These are phyloP conservation scores for Cytospora chrysosperma DNA, from an alignment of 2,329 filamentous ascomycete genomes.

Conservation along the genomic window DNA sequence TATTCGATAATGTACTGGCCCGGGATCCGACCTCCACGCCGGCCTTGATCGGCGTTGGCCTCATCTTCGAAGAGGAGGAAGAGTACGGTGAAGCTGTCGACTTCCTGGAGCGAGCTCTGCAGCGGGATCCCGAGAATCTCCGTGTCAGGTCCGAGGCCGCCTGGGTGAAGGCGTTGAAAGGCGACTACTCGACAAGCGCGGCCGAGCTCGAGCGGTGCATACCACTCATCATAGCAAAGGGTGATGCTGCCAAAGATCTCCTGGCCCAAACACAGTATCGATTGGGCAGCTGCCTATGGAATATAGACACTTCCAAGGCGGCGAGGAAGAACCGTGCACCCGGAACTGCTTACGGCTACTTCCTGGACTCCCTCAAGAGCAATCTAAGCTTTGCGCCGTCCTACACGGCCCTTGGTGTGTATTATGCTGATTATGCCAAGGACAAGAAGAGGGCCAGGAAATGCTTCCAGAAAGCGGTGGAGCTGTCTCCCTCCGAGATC, in stretches of 20 bases:
- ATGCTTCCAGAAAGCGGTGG: constrained; percentile 95
- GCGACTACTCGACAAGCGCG: constrained; percentile 68
- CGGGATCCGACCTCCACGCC: constrained; percentile 74
- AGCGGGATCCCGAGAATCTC: constrained; percentile 71
- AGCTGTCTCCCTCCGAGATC: constrained; percentile 84
- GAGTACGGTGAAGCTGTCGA: constrained; percentile 79
- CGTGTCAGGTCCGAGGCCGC: constrained; percentile 83
- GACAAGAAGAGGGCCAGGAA: constrained; percentile 84
- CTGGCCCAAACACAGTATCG: constrained; percentile 84
- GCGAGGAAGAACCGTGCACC: constrained; percentile 70
- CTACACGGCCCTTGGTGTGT: constrained; percentile 87
- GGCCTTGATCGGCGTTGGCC: constrained; percentile 83
- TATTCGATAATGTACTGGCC: constrained; percentile 80
- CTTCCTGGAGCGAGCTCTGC: constrained; percentile 74
- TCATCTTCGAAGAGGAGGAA: constrained; percentile 92
- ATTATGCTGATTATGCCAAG: constrained; percentile 85
- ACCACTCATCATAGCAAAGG: constrained; percentile 59
- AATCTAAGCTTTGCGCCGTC: constrained; percentile 86
- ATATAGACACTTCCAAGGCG: constrained; percentile 69
- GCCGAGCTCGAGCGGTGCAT: constrained; percentile 71
- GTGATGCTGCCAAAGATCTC: constrained; percentile 63
- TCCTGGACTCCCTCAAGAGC: constrained; percentile 79
- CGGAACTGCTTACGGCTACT: constrained; percentile 77
- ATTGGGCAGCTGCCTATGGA: constrained; percentile 84
- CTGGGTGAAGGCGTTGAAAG: constrained; percentile 85